Base-by-base conservation (phyloP, 2,329 filamentous ascomycete species). In the Neurospora sp. region DNA sequence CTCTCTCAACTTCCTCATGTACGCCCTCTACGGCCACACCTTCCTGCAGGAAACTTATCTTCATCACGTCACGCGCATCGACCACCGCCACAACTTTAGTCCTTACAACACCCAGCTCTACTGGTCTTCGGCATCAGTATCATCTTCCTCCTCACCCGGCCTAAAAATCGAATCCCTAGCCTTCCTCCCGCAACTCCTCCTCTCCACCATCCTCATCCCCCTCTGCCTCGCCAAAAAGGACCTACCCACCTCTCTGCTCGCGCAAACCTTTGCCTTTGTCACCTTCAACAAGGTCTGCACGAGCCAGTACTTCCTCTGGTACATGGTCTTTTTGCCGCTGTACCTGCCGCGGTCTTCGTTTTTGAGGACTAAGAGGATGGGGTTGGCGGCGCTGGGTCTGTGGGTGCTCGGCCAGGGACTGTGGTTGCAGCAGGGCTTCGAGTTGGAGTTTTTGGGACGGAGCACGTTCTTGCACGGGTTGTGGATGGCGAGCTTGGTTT, bases 281-380 rank as follows among this genome's bases (percentile, higher is more conserved):
- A 90, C 93, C 0, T 98, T 98, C 76, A 99, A 99, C 82, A 99
- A 99, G 83, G 96, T 99, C 72, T 98, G 95, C 85, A 99, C 96
- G 3, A 97, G 93, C 77, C 95, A 98, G 93, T 99, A 99, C 79
- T 99, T 99, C 80, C 87, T 99, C 67, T 99, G 96, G 96, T 98
- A 99, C 80, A 89, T 97, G 80, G 88, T 97, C 73, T 92, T 99
- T 75, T 83, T 98, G 2, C 96, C 96, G 0, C 89, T 97, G 67
- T 97, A 97, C 78, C 89, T 99, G 0, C 93, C 95, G 0, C 82
- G 82, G 43, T 97, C 94, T 0, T 90, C 91, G 0, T 85, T 97
- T 15, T 81, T 96, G 0, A 80, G 79, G 4, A 83, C 81, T 2
- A 87, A 87, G 0, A 76, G 77, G 6, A 80, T 91, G 3, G 96